Conservation (phyloP, 2,329 filamentous ascomycete species). For the Pestalotiopsis sp. region DNA sequence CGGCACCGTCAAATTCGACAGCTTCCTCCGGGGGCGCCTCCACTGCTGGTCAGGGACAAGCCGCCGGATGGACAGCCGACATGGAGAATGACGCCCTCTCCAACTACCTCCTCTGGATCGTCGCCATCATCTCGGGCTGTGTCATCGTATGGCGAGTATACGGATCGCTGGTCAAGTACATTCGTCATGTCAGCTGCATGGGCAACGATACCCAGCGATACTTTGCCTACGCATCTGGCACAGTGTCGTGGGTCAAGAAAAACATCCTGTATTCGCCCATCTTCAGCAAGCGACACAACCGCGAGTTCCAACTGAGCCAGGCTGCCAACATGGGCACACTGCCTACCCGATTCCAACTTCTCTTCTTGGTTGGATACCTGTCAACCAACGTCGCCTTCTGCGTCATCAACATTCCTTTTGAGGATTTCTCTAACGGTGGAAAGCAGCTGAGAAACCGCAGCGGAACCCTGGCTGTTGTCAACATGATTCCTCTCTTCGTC, state of each 20-base stretch:
- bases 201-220: conserved; percentile 80
- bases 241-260: conserved; percentile 65
- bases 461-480: conserved; percentile 71
- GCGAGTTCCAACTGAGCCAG: conserved; percentile 68
- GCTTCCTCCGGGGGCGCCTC: background rate
- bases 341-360: conserved; percentile 75
- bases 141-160: conserved; percentile 70
- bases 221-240: conserved; percentile 63
- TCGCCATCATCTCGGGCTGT: conserved; percentile 63
- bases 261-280: conserved; percentile 73
- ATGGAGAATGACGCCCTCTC: conserved; percentile 58
- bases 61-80: conserved; percentile 35
- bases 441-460: conserved; percentile 66
- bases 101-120: conserved; percentile 64
- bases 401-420: conserved; percentile 65
- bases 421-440: conserved; percentile 45
- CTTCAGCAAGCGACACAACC: conserved; percentile 75
- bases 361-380: conserved; percentile 71
- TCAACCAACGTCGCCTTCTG: conserved; percentile 78
- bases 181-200: conserved; percentile 75
- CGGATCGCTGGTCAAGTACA: conserved; percentile 64
- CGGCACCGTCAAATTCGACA: background rate
- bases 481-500: conserved; percentile 78
- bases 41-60: conserved; percentile 22
- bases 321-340: conserved; percentile 76